These are phyloP conservation scores for Odonthalia washingtoniensis DNA, from an alignment of 31 red algal species.

Conservation along the genomic window DNA sequence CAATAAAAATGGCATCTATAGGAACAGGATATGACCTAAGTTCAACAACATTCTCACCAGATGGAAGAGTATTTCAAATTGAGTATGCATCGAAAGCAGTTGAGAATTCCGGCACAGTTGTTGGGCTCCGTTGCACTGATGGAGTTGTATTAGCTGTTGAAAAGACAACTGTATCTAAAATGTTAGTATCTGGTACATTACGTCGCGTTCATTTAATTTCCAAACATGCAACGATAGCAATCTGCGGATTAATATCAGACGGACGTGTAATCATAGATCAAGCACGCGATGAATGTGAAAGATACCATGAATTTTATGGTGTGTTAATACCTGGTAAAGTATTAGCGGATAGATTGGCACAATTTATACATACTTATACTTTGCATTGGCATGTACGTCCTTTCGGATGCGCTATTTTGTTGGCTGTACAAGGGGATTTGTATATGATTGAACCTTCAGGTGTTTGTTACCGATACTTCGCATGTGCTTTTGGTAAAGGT, in stretches of 20 bases:
- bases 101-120: constrained; percentile 88
- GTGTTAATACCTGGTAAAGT: constrained; percentile 82
- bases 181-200: constrained; percentile 83
- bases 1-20: constrained; percentile 84
- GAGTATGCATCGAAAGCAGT: constrained; percentile 97
- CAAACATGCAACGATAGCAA: constrained; percentile 76
- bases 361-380: constrained; percentile 94
- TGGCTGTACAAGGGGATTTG: constrained; percentile 77
- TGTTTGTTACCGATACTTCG: constrained; percentile 86
- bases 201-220: constrained; percentile 87
- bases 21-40: constrained; percentile 93
- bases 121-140: constrained; percentile 91
- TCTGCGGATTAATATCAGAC: constrained; percentile 92
- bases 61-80: constrained; percentile 97
- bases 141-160: constrained; percentile 97
- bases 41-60: constrained; percentile 98
- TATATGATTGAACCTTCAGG: constrained; percentile 97
- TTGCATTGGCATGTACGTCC: constrained; percentile 98
- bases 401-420: constrained; percentile 93
- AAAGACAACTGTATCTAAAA: constrained; percentile 83
- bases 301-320: constrained; percentile 88
- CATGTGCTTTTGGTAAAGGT: constrained; percentile 93
- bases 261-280: constrained; percentile 89
- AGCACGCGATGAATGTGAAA: constrained; percentile 80
- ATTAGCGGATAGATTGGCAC: constrained; percentile 92